phyloP scores from a whole-genome alignment of 257 asterid species.

The Solanum dulcamara region DNA sequence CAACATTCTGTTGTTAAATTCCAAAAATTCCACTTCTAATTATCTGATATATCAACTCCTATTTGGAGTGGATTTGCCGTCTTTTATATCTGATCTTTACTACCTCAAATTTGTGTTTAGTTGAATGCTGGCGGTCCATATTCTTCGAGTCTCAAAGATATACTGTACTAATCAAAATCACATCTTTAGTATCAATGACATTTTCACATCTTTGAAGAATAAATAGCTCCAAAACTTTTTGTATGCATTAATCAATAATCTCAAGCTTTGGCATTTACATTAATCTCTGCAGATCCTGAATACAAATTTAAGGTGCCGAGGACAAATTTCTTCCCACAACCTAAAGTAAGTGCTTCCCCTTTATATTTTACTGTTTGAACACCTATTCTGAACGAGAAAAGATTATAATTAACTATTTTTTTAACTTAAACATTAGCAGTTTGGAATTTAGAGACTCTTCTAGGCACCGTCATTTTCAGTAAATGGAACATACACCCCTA shows the following conservation, averaged over 20 bases:
- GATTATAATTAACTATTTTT: neutral
- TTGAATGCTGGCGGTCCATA: neutral
- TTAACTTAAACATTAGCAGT: neutral
- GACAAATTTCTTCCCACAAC: constrained; percentile 83
- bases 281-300: constrained; percentile 53
- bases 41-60: neutral
- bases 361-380: neutral
- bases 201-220: neutral
- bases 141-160: neutral
- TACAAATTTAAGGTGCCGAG: constrained; percentile 73
- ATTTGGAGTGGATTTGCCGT: neutral
- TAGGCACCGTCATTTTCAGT: neutral
- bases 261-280: neutral
- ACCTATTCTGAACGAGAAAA: neutral
- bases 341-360: constrained; percentile 42
- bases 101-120: neutral
- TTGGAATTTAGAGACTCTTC: neutral
- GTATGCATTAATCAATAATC: neutral
- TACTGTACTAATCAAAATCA: neutral
- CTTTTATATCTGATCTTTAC: neutral
- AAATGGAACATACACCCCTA: neutral
- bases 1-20: neutral
- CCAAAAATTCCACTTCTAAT: neutral
- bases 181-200: neutral
- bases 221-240: neutral